These are phyloP conservation scores for Urostyla sp. DNA, from an alignment of 73 alveolate species.

Conservation along the genomic window DNA sequence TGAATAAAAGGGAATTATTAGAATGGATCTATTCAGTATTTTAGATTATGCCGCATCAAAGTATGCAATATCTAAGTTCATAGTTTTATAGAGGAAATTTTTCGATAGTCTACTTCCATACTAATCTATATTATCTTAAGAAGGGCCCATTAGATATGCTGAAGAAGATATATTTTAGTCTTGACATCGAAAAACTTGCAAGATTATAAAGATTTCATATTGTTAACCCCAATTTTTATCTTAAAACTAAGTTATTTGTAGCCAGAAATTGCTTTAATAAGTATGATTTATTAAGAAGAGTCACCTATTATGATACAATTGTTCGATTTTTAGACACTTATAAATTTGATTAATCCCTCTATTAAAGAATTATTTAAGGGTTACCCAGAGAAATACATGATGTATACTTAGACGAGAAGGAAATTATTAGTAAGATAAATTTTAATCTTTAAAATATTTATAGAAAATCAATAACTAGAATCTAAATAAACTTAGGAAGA, in stretches of 20 bases:
- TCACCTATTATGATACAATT: background rate
- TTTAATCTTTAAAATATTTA: background rate
- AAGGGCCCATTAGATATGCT: constrained; percentile 35
- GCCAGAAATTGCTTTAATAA: background rate
- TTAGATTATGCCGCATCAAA: background rate
- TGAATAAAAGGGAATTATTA: background rate
- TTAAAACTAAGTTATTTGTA: background rate
- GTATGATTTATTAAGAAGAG: background rate
- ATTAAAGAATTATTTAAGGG: constrained; percentile 9
- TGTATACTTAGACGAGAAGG: constrained; percentile 22
- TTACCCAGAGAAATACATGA: constrained; percentile 22
- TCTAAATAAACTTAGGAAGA: background rate
- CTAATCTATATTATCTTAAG: constrained; percentile 2
- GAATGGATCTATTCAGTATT: background rate
- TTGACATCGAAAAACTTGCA: background rate
- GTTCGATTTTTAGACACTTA: background rate
- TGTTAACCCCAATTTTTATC: constrained; percentile 4
- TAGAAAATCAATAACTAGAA: background rate
- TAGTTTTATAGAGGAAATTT: background rate
- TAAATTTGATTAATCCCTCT: background rate
- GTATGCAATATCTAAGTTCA: background rate
- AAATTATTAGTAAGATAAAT: background rate
- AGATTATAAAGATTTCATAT: background rate
- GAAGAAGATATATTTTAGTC: background rate
- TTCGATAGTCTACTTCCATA: constrained; percentile 20